Conservation (phyloP, 2,329 filamentous ascomycete genomes). For the Colletotrichum tamarilloi region DNA sequence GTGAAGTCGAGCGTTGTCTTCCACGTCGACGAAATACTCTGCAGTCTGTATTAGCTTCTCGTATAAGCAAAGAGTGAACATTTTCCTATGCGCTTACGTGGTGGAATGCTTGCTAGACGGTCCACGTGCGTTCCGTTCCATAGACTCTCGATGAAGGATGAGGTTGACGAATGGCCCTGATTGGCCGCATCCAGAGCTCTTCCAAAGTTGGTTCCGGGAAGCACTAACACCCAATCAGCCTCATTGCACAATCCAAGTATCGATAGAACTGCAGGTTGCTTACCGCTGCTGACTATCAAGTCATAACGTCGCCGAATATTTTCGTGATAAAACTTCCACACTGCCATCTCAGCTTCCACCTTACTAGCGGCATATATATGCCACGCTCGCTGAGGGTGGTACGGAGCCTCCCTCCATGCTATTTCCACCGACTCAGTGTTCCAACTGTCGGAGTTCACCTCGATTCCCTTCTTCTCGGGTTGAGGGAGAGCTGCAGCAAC, state of each 20-base stretch:
- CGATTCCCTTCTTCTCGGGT: neutral
- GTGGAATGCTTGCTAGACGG: slow-evolving; percentile 10
- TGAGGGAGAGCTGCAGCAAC: slow-evolving; percentile 24
- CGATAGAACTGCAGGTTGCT: slow-evolving; percentile 45
- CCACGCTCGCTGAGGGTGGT: slow-evolving; percentile 41
- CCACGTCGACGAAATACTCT: slow-evolving; percentile 60
- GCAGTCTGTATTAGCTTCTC: neutral
- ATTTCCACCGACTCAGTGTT: slow-evolving; percentile 46
- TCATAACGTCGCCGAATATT: slow-evolving; percentile 48
- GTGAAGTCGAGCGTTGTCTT: slow-evolving; percentile 63
- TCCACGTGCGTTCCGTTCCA: slow-evolving; percentile 39
- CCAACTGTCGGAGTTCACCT: slow-evolving; percentile 45
- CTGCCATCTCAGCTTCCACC: slow-evolving; percentile 47
- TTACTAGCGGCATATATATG: slow-evolving; percentile 53
- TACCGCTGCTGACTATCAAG: slow-evolving; percentile 46
- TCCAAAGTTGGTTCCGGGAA: slow-evolving; percentile 45
- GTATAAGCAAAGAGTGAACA: fast-evolving
- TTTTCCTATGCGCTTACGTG: neutral
- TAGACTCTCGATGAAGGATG: slow-evolving; percentile 36
- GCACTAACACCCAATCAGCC: slow-evolving; percentile 42
- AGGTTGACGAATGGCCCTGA: slow-evolving; percentile 42
- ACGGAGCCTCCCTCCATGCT: slow-evolving; percentile 52
- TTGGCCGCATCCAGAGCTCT: slow-evolving; percentile 34
- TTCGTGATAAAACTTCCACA: slow-evolving; percentile 52
- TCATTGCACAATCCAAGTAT: neutral